Evolutionary conservation across 2,329 filamentous ascomycete species (phyloP).

Genomic region (Alternaria solani): DNA sequence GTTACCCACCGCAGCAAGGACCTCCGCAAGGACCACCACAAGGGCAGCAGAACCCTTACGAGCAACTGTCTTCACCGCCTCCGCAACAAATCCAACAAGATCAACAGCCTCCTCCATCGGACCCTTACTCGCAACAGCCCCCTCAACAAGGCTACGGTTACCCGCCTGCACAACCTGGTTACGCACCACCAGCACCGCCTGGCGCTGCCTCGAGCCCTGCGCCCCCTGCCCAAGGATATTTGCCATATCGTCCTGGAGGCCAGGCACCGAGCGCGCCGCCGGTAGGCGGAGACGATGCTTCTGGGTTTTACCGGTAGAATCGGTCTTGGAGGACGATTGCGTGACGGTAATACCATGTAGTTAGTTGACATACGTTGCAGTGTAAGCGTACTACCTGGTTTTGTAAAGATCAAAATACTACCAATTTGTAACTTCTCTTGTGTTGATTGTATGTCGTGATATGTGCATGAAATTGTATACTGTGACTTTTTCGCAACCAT

Average conservation of each 20-base stretch:
- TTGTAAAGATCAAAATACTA: not conserved
- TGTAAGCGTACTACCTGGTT: not conserved
- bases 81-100: slow-evolving; percentile 32
- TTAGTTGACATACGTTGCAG: not conserved
- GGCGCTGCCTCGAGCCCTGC: slow-evolving; percentile 33
- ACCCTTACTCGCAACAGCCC: slow-evolving; percentile 41
- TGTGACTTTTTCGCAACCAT: not conserved
- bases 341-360: not conserved
- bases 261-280: slow-evolving; percentile 41
- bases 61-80: slow-evolving; percentile 39
- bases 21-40: slow-evolving; percentile 26
- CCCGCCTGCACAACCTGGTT: slow-evolving; percentile 42
- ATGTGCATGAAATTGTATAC: not conserved
- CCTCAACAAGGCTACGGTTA: slow-evolving; percentile 41
- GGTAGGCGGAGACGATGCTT: slow-evolving; percentile 43
- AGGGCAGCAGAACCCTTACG: slow-evolving; percentile 36
- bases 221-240: slow-evolving; percentile 35
- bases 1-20: slow-evolving; percentile 39
- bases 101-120: slow-evolving; percentile 36
- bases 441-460: not conserved
- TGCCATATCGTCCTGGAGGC: slow-evolving; percentile 47
- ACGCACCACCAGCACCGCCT: slow-evolving; percentile 44
- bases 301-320: slow-evolving; percentile 38
- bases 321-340: not conserved
- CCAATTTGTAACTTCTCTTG: not conserved